Conservation (phyloP, 306 rosid species). For the Arachis hypogaea region DNA sequence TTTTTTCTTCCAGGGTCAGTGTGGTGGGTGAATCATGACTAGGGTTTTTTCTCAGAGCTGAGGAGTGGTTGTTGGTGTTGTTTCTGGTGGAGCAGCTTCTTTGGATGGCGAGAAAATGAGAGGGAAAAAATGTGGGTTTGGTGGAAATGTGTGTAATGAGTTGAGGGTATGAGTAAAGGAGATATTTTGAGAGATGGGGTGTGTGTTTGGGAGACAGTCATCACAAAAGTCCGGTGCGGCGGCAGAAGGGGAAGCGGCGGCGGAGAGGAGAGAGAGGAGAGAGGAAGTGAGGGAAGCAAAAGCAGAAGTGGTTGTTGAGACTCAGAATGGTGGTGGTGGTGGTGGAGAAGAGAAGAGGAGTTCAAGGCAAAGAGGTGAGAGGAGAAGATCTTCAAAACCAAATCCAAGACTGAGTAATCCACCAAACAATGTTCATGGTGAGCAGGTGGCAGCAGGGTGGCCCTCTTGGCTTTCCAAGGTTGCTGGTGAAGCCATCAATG, state of each 20-base stretch:
- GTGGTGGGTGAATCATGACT: background rate
- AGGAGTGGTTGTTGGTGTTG: slow-evolving; percentile 5
- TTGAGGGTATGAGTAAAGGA: slow-evolving; percentile 52
- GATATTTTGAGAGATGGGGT: slow-evolving; percentile 75
- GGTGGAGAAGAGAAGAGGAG: slow-evolving; percentile 59
- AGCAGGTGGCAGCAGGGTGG: slow-evolving; percentile 99
- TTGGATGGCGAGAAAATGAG: slow-evolving; percentile 44
- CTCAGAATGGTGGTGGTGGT: slow-evolving; percentile 56
- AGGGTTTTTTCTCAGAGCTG: slow-evolving; percentile 53
- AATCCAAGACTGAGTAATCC: slow-evolving; percentile 92
- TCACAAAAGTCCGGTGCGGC: slow-evolving; percentile 40
- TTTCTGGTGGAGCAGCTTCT: slow-evolving; percentile 19
- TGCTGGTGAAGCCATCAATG: slow-evolving; percentile 97
- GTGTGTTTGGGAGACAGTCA: slow-evolving; percentile 72
- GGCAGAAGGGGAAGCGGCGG: slow-evolving; percentile 31
- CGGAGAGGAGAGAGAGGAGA: slow-evolving; percentile 41
- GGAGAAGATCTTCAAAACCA: slow-evolving; percentile 75
- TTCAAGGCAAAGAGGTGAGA: slow-evolving; percentile 57
- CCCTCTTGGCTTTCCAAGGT: slow-evolving; percentile 98
- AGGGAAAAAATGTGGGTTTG: slow-evolving; percentile 45
- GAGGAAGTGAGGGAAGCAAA: slow-evolving; percentile 51
- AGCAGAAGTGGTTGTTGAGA: slow-evolving; percentile 40
- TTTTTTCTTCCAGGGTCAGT: background rate
- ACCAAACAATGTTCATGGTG: slow-evolving; percentile 83
- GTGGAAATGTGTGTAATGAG: slow-evolving; percentile 35